These are phyloP conservation scores for Jatropha podagrica DNA, from an alignment of 441 rosid genomes.

Conservation along the genomic window DNA sequence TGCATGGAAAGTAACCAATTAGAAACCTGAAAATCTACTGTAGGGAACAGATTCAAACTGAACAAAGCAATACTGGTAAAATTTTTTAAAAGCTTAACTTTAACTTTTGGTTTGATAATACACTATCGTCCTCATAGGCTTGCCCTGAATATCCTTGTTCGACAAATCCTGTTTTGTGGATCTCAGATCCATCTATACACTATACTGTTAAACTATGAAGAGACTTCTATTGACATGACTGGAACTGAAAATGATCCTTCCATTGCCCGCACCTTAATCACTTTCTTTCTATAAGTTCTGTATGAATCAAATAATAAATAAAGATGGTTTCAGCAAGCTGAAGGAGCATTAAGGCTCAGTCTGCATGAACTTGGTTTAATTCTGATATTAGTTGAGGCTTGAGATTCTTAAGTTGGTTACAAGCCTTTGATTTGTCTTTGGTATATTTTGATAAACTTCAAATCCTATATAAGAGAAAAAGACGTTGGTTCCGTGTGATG, in stretches of 20 bases:
- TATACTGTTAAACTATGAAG: not conserved
- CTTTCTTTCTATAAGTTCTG: not conserved
- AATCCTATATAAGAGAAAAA: not conserved
- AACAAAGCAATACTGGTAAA: not conserved
- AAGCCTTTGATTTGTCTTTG: not conserved
- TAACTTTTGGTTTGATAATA: not conserved
- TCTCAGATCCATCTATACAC: not conserved
- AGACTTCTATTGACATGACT: not conserved
- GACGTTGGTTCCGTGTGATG: not conserved
- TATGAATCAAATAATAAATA: not conserved
- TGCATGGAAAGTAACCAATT: too few relatives aligned
- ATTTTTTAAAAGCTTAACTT: not conserved
- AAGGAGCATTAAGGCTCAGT: not conserved
- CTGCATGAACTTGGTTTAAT: not conserved
- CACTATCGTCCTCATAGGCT: not conserved
- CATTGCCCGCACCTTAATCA: not conserved
- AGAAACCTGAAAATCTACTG: not conserved
- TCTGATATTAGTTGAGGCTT: not conserved
- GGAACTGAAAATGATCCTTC: not conserved
- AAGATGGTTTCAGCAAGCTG: not conserved
- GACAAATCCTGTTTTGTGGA: not conserved
- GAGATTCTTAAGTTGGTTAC: not conserved
- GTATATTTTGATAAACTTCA: not conserved
- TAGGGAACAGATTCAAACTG: not conserved
- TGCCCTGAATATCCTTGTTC: not conserved